These are phyloP conservation scores for Neostapfia colusana DNA, from an alignment of 176 grass and related monocot species.

Conservation along the genomic window DNA sequence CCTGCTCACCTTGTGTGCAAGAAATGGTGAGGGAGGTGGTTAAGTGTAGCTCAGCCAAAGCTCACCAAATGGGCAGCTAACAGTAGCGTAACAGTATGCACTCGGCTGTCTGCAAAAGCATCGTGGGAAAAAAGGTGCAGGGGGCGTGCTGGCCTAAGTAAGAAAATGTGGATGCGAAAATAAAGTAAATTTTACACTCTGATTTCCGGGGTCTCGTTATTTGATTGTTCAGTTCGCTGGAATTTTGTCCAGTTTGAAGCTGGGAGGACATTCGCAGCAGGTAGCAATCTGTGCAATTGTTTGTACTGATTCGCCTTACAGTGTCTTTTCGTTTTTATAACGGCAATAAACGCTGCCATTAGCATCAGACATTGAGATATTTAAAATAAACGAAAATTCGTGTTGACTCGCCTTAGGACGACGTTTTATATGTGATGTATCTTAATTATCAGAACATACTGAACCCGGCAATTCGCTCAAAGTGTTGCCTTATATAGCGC, in stretches of 20 bases:
- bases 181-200: background rate
- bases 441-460: background rate
- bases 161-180: background rate
- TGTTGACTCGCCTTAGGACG: background rate
- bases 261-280: background rate
- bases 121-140: background rate
- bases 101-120: background rate
- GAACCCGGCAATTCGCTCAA: background rate
- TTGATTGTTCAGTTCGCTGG: background rate
- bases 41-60: constrained; percentile 50
- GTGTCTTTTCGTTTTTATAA: background rate
- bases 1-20: constrained; percentile 19
- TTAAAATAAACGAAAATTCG: background rate
- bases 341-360: no score
- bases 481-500: background rate
- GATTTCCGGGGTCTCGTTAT: background rate
- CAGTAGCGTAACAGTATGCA: constrained; percentile 13
- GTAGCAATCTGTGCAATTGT: background rate
- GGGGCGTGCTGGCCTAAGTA: no score
- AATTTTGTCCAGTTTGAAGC: background rate
- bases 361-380: no score
- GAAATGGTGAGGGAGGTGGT: constrained; percentile 38
- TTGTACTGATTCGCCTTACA: background rate
- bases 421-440: background rate
- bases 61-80: constrained; percentile 61